Base-by-base conservation (phyloP, 2,329 filamentous ascomycete species). In the Bimuria novae-zelandiae region DNA sequence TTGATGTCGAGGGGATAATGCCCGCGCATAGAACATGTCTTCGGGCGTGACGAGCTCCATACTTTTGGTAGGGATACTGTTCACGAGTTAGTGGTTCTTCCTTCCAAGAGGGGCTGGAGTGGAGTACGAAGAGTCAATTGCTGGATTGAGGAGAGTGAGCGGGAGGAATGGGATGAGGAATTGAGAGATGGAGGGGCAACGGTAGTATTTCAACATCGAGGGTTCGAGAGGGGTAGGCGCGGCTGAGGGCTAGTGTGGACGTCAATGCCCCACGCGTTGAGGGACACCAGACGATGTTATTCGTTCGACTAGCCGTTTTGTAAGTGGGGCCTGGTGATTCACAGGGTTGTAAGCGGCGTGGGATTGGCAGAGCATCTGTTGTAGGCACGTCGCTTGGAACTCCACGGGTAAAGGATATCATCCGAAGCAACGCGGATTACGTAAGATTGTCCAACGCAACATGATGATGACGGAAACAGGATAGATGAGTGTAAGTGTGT, bases 1-100 rank as follows among this genome's bases (percentile, higher is more conserved):
- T 73, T 73, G 65, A 69, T 66, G 52, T 49, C 52, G 61, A 56
- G 56, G 55, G 62, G 70, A 74, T 68, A 73, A 74, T 56, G 59
- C 67, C 65, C 53, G 64, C 69, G 62, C 55, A 45, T 49, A 65
- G 64, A 64, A 60, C 58, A 62, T 64, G 65, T 59, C 66, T 64
- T 64, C 17, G 46, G 54, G 65, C 61, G 60, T 64, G 56, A 48
- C 62, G 65, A 57, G 52, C 49, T 58, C 63, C 67, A 70, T 71
- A 70, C 67, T 70, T 64, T 59, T 54, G 36, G 17, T 55, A 21
- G 36, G 14, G 33, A 19, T 21, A 17, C 65, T 71, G 40, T 14
- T 43, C 12, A 14, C 14, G 32, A 22, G 60, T 71, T 50, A 72
- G 69, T 49, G 30, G 17, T 55, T 57, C 42, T 50, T 60, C 47